Conservation (phyloP, 306 rosid genomes). For the Quercus agrifolia region DNA sequence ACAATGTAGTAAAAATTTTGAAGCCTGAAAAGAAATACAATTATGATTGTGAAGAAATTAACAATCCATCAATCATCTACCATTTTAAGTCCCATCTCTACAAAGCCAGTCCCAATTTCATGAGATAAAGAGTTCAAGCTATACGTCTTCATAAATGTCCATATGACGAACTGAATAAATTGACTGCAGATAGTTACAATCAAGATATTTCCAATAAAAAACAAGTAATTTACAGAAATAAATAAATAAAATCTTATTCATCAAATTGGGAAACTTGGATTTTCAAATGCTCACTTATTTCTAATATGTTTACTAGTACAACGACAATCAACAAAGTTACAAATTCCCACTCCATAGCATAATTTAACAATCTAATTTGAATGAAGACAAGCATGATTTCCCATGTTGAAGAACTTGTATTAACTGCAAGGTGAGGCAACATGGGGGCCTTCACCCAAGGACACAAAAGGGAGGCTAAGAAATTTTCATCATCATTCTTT, state of each 20-base stretch:
- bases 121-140: background rate
- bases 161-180: background rate
- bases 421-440: background rate
- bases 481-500: slow-evolving; percentile 70
- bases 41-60: background rate
- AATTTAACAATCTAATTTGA: background rate
- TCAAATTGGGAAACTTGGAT: background rate
- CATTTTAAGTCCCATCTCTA: background rate
- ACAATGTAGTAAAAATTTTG: background rate
- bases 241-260: background rate
- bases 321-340: background rate
- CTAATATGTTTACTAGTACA: background rate
- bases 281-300: background rate
- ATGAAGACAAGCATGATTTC: slow-evolving; percentile 16
- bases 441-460: background rate
- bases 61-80: background rate
- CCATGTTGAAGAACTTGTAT: background rate
- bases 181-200: background rate
- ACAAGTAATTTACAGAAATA: background rate
- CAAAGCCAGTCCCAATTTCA: background rate
- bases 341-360: background rate
- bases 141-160: background rate
- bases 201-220: too few species aligned
- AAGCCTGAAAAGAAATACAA: background rate
- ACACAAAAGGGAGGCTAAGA: slow-evolving; percentile 13